Conservation (phyloP, 1,139 yeast species). For the Candida dubliniensis region DNA sequence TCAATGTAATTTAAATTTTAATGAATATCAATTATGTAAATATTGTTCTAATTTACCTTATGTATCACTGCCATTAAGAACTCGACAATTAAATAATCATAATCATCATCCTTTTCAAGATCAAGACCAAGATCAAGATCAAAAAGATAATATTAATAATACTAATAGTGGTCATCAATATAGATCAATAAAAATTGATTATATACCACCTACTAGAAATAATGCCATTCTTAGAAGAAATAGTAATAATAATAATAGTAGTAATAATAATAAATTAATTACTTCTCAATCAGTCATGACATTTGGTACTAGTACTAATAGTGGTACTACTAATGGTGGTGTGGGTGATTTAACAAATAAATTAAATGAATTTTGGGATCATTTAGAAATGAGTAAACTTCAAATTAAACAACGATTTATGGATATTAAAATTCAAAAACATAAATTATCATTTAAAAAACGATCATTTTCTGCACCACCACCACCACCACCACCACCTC, state of each 20-base stretch:
- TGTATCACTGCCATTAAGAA: conserved; percentile 23
- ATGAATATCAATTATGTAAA: conserved; percentile 16
- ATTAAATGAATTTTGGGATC: conserved; percentile 13
- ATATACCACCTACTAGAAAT: conserved; percentile 7
- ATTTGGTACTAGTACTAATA: background rate
- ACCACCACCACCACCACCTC: no score
- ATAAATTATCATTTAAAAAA: conserved; percentile 4
- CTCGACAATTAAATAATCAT: background rate
- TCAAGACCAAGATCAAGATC: no score
- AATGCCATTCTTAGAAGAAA: conserved; percentile 7
- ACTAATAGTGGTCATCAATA: background rate
- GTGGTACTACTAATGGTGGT: background rate
- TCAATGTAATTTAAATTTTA: conserved; percentile 11
- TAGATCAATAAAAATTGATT: conserved; percentile 6
- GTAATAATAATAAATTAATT: background rate
- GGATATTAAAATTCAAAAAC: conserved; percentile 11
- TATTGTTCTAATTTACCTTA: conserved; percentile 26
- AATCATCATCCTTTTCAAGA: background rate
- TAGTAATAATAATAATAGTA: background rate
- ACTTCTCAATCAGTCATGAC: conserved; percentile 3
- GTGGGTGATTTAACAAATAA: conserved; percentile 11
- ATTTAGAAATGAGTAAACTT: conserved; percentile 13
- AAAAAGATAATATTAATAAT: background rate
- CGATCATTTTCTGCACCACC: conserved; percentile 5
- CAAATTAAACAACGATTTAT: conserved; percentile 13